Percentiles rank a stretch among this genome's conserved stretches.
These are phyloP conservation scores for Nicotiana otophora DNA, from an alignment of 257 asterid species.

Conservation along the genomic window DNA sequence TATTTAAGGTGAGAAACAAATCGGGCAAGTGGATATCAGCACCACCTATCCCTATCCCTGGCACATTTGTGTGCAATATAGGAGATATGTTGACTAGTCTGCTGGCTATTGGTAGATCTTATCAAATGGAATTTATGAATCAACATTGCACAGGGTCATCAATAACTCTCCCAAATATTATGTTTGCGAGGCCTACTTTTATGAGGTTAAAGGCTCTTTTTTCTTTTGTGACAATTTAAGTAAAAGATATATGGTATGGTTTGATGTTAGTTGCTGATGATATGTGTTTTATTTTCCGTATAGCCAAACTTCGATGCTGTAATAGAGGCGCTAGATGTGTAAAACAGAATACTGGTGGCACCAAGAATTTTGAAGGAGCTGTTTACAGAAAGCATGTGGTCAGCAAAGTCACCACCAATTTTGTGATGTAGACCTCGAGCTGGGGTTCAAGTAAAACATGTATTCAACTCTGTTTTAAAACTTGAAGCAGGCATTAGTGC, in stretches of 20 bases:
- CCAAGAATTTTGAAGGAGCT: conserved; percentile 56
- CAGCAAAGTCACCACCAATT: conserved; percentile 68
- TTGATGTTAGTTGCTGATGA: not conserved
- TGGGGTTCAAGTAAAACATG: conserved; percentile 22
- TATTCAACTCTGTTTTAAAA: conserved; percentile 19
- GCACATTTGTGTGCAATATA: conserved; percentile 83
- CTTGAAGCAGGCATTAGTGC: no score
- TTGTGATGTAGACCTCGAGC: conserved; percentile 21
- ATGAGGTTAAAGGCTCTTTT: conserved; percentile 45
- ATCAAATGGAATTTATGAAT: conserved; percentile 73
- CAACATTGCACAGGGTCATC: conserved; percentile 80
- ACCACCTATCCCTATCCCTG: conserved; percentile 44
- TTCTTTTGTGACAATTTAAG: not conserved
- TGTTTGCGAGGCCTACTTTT: conserved; percentile 76
- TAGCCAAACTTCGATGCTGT: conserved; percentile 80
- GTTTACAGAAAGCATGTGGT: conserved; percentile 85
- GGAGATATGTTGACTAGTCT: conserved; percentile 66
- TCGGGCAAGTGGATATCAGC: conserved; percentile 91
- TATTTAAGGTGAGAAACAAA: conserved; percentile 57
- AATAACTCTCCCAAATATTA: conserved; percentile 61
- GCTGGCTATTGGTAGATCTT: conserved; percentile 40
- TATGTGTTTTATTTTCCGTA: not conserved
- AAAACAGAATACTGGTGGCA: conserved; percentile 49
- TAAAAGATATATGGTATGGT: not conserved
- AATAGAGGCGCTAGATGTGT: conserved; percentile 58